A percentile compares a stretch with the other conserved stretches of the same genome.
Conservation (phyloP, 129 eudicot species). For the Pulicaria dysenterica region DNA sequence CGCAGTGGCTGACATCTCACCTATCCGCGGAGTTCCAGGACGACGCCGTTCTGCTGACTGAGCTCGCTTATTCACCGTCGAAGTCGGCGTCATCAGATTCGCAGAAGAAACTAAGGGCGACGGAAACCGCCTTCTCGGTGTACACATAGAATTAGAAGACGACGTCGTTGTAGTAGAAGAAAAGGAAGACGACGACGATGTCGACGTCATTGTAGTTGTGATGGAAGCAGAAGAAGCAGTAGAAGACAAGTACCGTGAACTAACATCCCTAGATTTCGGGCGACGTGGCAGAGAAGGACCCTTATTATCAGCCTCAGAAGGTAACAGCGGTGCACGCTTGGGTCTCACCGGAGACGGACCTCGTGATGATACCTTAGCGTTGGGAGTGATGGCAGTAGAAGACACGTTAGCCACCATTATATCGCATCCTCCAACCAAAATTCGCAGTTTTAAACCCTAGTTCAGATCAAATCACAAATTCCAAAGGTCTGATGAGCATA, state of each 20-base stretch:
- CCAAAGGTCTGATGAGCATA: background rate
- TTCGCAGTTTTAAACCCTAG: slow-evolving; percentile 32
- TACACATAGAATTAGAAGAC: slow-evolving; percentile 43
- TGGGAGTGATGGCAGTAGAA: slow-evolving; percentile 39
- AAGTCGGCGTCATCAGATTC: slow-evolving; percentile 40
- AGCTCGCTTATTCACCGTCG: slow-evolving; percentile 42
- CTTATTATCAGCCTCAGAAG: slow-evolving; percentile 59
- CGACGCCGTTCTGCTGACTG: slow-evolving; percentile 60
- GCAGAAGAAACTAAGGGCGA: slow-evolving; percentile 42
- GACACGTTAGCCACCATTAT: slow-evolving; percentile 59
- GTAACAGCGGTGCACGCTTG: slow-evolving; percentile 68
- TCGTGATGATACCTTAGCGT: slow-evolving; percentile 43
- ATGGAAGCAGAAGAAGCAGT: slow-evolving; percentile 44
- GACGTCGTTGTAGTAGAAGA: slow-evolving; percentile 45
- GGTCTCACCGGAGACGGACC: slow-evolving; percentile 43
- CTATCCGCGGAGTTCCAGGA: slow-evolving; percentile 47
- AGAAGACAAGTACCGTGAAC: slow-evolving; percentile 64
- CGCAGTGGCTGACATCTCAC: slow-evolving; percentile 54
- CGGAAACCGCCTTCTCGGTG: slow-evolving; percentile 49
- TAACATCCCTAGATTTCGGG: slow-evolving; percentile 66
- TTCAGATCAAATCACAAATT: slow-evolving; percentile 23
- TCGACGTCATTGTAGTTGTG: slow-evolving; percentile 53
- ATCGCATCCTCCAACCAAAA: slow-evolving; percentile 30
- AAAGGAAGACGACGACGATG: slow-evolving; percentile 38
- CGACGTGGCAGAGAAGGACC: slow-evolving; percentile 50